These are phyloP conservation scores for Fusarium chlamydosporum DNA, from an alignment of 2,329 filamentous ascomycete genomes.

Conservation along the genomic window DNA sequence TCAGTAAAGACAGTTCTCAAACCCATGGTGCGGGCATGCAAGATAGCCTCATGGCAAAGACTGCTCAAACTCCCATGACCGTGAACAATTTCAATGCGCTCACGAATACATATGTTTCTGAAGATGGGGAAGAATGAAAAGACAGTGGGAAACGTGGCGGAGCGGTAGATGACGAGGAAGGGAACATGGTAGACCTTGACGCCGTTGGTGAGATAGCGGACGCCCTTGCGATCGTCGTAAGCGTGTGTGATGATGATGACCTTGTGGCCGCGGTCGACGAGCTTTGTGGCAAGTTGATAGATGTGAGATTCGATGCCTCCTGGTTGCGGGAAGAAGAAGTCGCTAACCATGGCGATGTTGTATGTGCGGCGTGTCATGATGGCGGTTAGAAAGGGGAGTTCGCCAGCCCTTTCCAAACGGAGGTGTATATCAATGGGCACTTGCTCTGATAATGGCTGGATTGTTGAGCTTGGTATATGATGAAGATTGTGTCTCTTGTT, in stretches of 20 bases:
- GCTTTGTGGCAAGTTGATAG: constrained; percentile 95
- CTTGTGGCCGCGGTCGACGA: constrained; percentile 97
- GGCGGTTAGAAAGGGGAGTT: constrained; percentile 41
- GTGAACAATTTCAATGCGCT: constrained; percentile 96
- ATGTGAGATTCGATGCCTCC: constrained; percentile 98
- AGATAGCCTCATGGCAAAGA: constrained; percentile 92
- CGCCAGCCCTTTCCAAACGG: background rate
- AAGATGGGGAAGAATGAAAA: constrained; percentile 99
- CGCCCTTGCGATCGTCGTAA: constrained; percentile 89
- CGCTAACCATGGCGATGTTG: constrained; percentile 92
- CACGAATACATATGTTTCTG: constrained; percentile 93
- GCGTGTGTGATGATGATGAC: constrained; percentile 98
- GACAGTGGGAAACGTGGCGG: constrained; percentile 93
- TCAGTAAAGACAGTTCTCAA: constrained; percentile 96
- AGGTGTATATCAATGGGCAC: constrained; percentile 10
- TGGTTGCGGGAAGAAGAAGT: constrained; percentile 99
- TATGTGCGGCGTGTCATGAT: constrained; percentile 70
- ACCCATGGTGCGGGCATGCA: constrained; percentile 97
- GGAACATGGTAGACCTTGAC: constrained; percentile 98
- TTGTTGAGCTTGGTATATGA: background rate
- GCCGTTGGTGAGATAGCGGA: constrained; percentile 96
- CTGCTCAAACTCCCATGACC: constrained; percentile 96
- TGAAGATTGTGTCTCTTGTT: background rate
- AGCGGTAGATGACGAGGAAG: constrained; percentile 95
- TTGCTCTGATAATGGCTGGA: constrained; percentile 5